Base-by-base conservation (phyloP, 2,329 filamentous ascomycete species). In the Trichoderma koningiopsis region DNA sequence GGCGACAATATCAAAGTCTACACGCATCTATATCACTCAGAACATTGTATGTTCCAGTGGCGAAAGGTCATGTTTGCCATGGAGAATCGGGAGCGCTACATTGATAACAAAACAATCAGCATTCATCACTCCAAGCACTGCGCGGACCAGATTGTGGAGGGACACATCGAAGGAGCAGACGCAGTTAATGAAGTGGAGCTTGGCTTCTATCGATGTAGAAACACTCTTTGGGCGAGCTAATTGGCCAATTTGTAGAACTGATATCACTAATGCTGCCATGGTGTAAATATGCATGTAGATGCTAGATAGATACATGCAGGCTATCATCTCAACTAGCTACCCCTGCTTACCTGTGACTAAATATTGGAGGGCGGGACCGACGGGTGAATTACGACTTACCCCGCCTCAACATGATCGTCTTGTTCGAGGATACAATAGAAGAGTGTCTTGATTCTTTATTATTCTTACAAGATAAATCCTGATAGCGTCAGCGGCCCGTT, bases 121-220 rank as follows among this genome's bases (percentile, higher is more conserved):
- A 43, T 60, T 31, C 57, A 60, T 43, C 57, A 60, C 35, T 43
- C 57, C 13, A 60, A 37, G 14, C 57, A 60, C 57, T 60, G 57
- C 57, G 57, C 57, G n/a, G 57, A 60, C 35, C 57, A 60, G 35
- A 35, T 60, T 60, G 27, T 24, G 27, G 57, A 27, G 35, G 57
- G 57, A 37, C 40, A 43, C 19, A 60, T 35, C 8, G 57, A 60
- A 43, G 57, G 57, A 7, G 33, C 27, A 29, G 57, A 60, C 14
- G 57, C 57, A 10, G 10, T 60, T 24, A 60, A 60, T 29, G 57
- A 60, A 37, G 57, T 60, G 57, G 57, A 60, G 57, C 57, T 60
- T 43, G 57, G 57, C 35, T 60, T 60, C 10, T 60, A 60, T 29
- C 35, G 57, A 16, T 60, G 57, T 19, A 60, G 57, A 43, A 60